phyloP scores from a whole-genome alignment of 176 grass and related monocot genomes.

The Triticum timopheevii region DNA sequence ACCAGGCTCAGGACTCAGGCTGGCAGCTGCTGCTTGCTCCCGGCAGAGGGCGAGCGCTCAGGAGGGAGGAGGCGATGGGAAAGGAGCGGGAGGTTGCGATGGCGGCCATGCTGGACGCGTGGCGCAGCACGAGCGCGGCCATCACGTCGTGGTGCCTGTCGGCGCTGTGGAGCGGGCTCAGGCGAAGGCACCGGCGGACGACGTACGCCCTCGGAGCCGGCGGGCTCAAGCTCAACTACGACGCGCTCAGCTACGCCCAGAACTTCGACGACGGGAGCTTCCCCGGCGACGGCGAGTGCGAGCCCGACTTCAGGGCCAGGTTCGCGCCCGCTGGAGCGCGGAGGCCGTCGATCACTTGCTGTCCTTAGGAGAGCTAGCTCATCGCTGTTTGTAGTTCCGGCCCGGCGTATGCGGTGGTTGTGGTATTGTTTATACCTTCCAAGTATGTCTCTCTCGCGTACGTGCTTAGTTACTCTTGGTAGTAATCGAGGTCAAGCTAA shows the following conservation, averaged over 20 bases:
- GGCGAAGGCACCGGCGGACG: background rate
- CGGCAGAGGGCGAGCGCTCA: background rate
- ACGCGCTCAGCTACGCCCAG: constrained; percentile 54
- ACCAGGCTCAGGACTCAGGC: background rate
- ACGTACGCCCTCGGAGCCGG: constrained; percentile 31
- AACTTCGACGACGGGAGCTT: constrained; percentile 50
- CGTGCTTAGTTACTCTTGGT: background rate
- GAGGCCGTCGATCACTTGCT: background rate
- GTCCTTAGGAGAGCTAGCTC: too few species aligned
- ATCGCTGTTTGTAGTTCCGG: too few species aligned
- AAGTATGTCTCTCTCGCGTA: background rate
- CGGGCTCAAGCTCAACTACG: constrained; percentile 65
- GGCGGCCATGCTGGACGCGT: constrained; percentile 10
- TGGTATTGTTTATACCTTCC: background rate
- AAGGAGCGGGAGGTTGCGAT: background rate
- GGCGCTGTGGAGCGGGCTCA: constrained; percentile 42
- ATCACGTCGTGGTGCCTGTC: constrained; percentile 40
- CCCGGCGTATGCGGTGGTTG: too few species aligned
- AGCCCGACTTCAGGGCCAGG: constrained; percentile 48
- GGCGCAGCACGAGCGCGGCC: background rate
- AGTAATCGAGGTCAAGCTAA: background rate
- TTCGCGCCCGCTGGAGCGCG: constrained; percentile 12
- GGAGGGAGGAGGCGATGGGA: background rate
- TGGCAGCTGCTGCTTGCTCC: background rate
- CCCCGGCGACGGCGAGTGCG: constrained; percentile 31